Evolutionary conservation across 2,329 filamentous ascomycete species (phyloP).

Genomic region (Xylaria sp.): DNA sequence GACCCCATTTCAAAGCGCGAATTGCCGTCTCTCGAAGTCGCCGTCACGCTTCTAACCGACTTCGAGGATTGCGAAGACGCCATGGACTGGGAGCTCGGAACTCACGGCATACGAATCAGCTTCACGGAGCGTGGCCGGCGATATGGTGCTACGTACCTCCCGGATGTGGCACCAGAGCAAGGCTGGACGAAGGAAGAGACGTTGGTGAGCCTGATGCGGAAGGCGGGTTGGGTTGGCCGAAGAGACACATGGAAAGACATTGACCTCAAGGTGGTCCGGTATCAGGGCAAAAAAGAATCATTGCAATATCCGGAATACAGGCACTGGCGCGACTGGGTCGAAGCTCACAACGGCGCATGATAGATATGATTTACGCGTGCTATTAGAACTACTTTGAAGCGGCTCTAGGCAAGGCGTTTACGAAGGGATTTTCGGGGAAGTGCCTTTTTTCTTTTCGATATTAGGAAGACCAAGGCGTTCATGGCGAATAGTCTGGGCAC

Average conservation of each 20-base stretch:
- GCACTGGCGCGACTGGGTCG: constrained; percentile 81
- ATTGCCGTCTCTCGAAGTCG: constrained; percentile 69
- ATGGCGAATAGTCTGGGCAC: constrained; percentile 23
- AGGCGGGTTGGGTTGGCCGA: constrained; percentile 91
- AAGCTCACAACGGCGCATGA: constrained; percentile 46
- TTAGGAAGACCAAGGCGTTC: constrained; percentile 25
- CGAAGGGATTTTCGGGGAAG: neutral
- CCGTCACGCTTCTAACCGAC: constrained; percentile 84
- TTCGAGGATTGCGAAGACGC: constrained; percentile 80
- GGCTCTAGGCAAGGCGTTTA: constrained; percentile 23
- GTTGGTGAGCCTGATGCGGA: constrained; percentile 87
- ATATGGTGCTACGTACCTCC: constrained; percentile 89
- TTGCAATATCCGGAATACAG: constrained; percentile 79
- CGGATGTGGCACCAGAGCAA: constrained; percentile 90
- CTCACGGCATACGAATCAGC: constrained; percentile 86
- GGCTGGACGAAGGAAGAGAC: constrained; percentile 96
- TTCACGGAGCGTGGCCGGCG: constrained; percentile 80
- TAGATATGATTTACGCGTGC: constrained; percentile 31
- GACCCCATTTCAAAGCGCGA: constrained; percentile 64
- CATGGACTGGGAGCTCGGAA: constrained; percentile 87
- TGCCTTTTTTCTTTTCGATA: neutral
- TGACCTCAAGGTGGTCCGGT: constrained; percentile 81
- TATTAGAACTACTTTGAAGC: constrained; percentile 17
- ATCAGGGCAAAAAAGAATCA: constrained; percentile 84
- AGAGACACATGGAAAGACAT: constrained; percentile 83